Evolutionary conservation across 2,329 filamentous ascomycete genomes (phyloP), one percentile per base, ranked within the genome.

Genomic region (Xylariaceae sp.): DNA sequence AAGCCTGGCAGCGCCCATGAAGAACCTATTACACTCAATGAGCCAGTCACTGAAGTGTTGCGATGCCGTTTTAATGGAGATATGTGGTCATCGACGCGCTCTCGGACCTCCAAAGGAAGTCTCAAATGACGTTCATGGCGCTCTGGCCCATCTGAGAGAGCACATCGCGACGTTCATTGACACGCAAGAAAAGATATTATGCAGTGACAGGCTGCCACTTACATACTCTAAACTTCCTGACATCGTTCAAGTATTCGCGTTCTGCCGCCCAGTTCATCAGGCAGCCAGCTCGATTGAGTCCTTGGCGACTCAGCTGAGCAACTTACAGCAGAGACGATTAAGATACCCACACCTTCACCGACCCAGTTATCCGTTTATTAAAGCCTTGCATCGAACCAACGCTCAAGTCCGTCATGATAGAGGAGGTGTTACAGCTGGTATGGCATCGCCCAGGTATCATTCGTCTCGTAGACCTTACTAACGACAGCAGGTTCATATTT

Each of bases 391-490:
- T 63, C 74, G 82, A 39, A 78, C 79, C 4, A 85, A 84, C 65
- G 75, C 78, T 2, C 81, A 84, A 63, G 82, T 85, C 3, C 75
- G 82, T 37, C 83, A 85, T 63, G 83, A 86, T 65, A 75, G 82
- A 61, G 82, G 83, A 15, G 82, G 82, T 23, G 75, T 83, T 17
- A 83, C 82, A 3, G 82, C 81, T 4, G 80, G 80, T 67, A 72
- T 74, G 65, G 34, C 68, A 67, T 7, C 11, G 56, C 17, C 15
- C n/a, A 39, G 50, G 11, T 15, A 51, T 35, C 8, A 2, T 3
- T 34, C 34, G 17, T 1, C 30, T 1, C 18, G 17, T 47, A 52
- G n/a, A 13, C 58, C 45, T 51, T 45, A n/a, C 56, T 67, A n/a
- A 65, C 55, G 8, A 17, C 17, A 42, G 42, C 62, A 67, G 70